A percentile compares a stretch with the other conserved stretches of the same genome.
phyloP scores from a whole-genome alignment of 1,284 basidiomycete species.

The Cutaneotrichosporon sp. region DNA sequence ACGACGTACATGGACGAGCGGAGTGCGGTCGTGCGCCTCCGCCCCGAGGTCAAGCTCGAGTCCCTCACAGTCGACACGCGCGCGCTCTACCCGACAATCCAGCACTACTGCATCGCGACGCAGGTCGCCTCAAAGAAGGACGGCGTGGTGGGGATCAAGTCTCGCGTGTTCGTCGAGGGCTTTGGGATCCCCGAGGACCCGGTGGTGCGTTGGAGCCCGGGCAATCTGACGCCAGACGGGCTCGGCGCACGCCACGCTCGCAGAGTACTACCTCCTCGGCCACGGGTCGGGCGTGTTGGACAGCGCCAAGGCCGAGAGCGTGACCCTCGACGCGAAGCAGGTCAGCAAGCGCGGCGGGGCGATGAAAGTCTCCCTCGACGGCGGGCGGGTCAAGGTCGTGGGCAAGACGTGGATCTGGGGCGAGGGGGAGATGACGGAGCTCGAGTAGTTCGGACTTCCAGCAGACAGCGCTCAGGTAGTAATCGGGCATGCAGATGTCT shows the following conservation, averaged over 20 bases:
- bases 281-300: background rate
- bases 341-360: constrained; percentile 20
- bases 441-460: background rate
- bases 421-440: background rate
- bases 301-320: background rate
- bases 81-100: background rate
- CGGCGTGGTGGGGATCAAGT: constrained; percentile 17
- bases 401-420: constrained; percentile 16
- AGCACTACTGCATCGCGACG: constrained; percentile 14
- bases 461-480: too few relatives aligned
- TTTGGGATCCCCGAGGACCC: constrained; percentile 35
- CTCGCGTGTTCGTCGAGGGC: constrained; percentile 36
- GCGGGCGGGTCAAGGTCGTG: constrained; percentile 12
- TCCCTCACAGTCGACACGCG: constrained; percentile 7
- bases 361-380: constrained; percentile 14
- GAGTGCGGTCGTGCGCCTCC: constrained; percentile 1
- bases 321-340: constrained; percentile 20
- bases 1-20: background rate
- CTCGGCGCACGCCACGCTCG: constrained; percentile 38
- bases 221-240: constrained; percentile 34
- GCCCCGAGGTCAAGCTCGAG: background rate
- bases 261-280: constrained; percentile 37
- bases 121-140: too few relatives aligned
- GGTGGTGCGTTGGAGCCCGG: constrained; percentile 33
- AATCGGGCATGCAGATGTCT: too few relatives aligned